Percentiles rank a stretch among this genome's conserved stretches.
Conservation (phyloP, 257 asterid genomes). For the Catharanthus roseus region DNA sequence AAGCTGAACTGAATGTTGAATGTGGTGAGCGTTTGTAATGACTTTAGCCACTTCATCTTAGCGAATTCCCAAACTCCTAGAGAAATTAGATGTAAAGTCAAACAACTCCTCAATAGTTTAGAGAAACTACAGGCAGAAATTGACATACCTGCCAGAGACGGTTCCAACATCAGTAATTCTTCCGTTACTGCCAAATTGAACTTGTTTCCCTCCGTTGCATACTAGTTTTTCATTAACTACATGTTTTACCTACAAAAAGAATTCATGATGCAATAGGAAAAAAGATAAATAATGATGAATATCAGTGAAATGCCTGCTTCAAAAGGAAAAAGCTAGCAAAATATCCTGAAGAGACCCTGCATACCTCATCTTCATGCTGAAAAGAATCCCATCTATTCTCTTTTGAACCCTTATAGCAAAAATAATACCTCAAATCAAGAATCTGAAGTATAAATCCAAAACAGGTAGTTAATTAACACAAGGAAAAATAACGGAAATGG, state of each 20-base stretch:
- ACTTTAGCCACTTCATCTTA: conserved; percentile 2
- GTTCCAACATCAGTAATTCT: conserved; percentile 17
- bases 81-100: conserved; percentile 12
- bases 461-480: conserved; percentile 1
- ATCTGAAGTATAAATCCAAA: conserved; percentile 15
- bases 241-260: conserved; percentile 16
- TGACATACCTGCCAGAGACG: conserved; percentile 14
- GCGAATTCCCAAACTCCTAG: conserved; percentile 27
- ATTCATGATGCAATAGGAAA: neutral
- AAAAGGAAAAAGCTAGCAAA: neutral
- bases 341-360: conserved; percentile 1
- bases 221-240: conserved; percentile 14
- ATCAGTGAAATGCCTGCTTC: neutral
- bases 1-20: neutral
- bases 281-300: neutral
- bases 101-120: neutral
- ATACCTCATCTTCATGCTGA: conserved; percentile 63
- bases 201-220: conserved; percentile 19
- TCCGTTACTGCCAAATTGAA: conserved; percentile 21
- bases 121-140: neutral
- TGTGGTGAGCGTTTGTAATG: neutral
- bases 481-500: conserved; percentile 11
- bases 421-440: conserved; percentile 34
- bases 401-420: conserved; percentile 77
- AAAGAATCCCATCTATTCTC: conserved; percentile 72